phyloP scores from a whole-genome alignment of 139 green algal species.

The Cymbomonas tetramitiformis region DNA sequence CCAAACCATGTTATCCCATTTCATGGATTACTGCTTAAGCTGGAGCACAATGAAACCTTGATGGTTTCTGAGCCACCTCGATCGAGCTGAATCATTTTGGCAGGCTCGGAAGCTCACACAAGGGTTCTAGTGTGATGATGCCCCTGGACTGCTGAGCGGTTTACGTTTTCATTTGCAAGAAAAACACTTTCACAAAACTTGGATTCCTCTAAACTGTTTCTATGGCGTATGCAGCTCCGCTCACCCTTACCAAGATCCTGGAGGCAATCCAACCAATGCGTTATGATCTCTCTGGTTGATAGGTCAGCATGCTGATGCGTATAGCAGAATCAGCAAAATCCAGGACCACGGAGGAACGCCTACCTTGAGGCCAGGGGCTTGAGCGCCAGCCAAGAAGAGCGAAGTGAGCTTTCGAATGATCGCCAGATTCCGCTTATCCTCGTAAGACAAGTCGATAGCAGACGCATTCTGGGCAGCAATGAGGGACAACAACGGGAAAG shows the following conservation, averaged over 20 bases:
- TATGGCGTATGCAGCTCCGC: background rate
- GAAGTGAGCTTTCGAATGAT: background rate
- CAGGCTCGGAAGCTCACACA: too few species aligned
- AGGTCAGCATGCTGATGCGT: background rate
- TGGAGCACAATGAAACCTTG: too few species aligned
- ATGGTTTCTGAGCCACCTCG: too few species aligned
- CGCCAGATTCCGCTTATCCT: constrained; percentile 13
- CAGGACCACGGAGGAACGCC: background rate
- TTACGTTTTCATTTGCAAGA: too few species aligned
- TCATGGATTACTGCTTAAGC: too few species aligned
- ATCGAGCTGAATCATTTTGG: too few species aligned
- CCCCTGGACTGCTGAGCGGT: too few species aligned
- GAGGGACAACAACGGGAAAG: background rate
- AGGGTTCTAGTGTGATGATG: too few species aligned
- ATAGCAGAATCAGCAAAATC: too few species aligned
- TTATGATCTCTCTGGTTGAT: background rate
- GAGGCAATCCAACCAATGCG: background rate
- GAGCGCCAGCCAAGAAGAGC: background rate
- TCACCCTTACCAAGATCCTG: background rate
- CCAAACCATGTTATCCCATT: too few species aligned
- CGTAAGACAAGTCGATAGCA: background rate
- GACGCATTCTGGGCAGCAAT: background rate
- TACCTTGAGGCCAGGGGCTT: background rate
- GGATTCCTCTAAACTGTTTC: too few species aligned
- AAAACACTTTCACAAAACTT: too few species aligned